A percentile compares a stretch with the other conserved stretches of the same genome.
These are phyloP conservation scores for Termitomyces sp. DNA, from an alignment of 768 basidiomycete species.

Conservation along the genomic window DNA sequence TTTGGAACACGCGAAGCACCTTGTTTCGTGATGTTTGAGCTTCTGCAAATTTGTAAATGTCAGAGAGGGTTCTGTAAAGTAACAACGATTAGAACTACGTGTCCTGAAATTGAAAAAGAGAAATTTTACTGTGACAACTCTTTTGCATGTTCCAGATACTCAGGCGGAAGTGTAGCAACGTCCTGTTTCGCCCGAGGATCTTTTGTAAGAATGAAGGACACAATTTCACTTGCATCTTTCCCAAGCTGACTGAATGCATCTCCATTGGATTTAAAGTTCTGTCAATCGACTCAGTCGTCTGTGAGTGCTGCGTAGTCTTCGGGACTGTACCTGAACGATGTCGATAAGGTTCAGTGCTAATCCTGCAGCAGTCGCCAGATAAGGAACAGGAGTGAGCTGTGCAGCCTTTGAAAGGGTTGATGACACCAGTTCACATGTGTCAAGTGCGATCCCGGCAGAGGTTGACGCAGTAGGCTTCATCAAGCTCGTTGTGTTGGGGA, in stretches of 20 bases:
- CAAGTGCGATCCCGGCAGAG: background rate
- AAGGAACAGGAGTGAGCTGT: constrained; percentile 2
- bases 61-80: background rate
- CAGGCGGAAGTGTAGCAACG: background rate
- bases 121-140: background rate
- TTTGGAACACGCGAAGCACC: background rate
- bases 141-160: background rate
- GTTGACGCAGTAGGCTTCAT: background rate
- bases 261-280: background rate
- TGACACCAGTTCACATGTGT: background rate
- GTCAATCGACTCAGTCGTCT: background rate
- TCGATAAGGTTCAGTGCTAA: background rate
- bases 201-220: background rate
- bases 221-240: background rate
- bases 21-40: background rate
- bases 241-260: background rate
- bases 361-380: constrained; percentile 1
- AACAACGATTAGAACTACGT: background rate
- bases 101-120: background rate
- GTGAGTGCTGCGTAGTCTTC: no score
- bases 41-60: background rate
- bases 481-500: background rate
- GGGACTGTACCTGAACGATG: background rate
- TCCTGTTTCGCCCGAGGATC: background rate
- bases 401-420: constrained; percentile 1